Conservation (phyloP, 306 rosid species). For the Dryas alaskensis region DNA sequence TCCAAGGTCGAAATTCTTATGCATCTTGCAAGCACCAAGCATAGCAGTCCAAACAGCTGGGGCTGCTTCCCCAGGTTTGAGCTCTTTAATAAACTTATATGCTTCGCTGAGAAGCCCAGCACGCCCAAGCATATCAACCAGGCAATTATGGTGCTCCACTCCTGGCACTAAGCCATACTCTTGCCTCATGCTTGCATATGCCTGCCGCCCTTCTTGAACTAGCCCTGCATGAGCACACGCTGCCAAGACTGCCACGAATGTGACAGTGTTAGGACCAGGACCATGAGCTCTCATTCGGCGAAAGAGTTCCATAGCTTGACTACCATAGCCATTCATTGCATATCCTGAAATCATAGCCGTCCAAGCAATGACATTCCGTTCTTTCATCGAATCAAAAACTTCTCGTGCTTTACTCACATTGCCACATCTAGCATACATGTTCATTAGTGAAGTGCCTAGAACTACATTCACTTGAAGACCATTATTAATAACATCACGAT, state of each 20-base stretch:
- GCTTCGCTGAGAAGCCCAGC: constrained; percentile 85
- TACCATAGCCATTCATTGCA: constrained; percentile 77
- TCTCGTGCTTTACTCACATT: constrained; percentile 50
- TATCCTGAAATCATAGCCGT: constrained; percentile 90
- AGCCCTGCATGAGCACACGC: constrained; percentile 95
- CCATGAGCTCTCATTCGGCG: constrained; percentile 46
- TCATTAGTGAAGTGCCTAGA: constrained; percentile 73
- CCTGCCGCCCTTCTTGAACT: constrained; percentile 58
- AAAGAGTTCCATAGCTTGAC: constrained; percentile 62
- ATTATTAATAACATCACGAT: constrained; percentile 43
- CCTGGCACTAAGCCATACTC: constrained; percentile 65
- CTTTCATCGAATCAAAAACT: constrained; percentile 63
- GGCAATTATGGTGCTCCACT: constrained; percentile 77
- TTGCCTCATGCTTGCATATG: constrained; percentile 56
- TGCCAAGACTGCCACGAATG: constrained; percentile 72
- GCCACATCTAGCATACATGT: constrained; percentile 85
- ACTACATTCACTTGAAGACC: constrained; percentile 48
- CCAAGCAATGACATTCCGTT: constrained; percentile 77
- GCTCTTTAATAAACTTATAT: constrained; percentile 44
- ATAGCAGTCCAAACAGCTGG: constrained; percentile 79
- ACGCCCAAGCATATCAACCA: constrained; percentile 91
- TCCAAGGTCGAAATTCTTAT: constrained; percentile 70
- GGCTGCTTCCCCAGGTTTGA: constrained; percentile 35
- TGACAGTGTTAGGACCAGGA: constrained; percentile 61
- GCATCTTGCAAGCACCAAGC: constrained; percentile 95